These are phyloP conservation scores for Ascochyta koolunga DNA, from an alignment of 2,329 filamentous ascomycete genomes.

Conservation along the genomic window DNA sequence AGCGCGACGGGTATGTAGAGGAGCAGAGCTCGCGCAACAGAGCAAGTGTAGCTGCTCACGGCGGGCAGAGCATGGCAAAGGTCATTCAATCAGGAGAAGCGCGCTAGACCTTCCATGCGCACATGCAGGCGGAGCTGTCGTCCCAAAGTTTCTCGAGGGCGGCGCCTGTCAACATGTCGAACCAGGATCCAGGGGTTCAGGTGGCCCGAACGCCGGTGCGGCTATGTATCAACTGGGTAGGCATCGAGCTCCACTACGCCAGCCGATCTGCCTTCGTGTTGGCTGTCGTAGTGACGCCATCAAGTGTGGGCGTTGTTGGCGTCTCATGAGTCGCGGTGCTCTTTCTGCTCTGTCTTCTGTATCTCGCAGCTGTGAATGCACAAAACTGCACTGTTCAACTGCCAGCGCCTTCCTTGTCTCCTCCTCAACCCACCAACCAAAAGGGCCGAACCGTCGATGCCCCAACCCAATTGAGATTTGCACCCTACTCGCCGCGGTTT, in stretches of 20 bases:
- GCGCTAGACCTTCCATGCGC: slow-evolving; percentile 9
- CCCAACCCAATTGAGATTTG: slow-evolving; percentile 18
- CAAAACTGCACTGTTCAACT: neutral
- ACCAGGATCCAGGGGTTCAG: slow-evolving; percentile 11
- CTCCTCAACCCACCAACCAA: neutral
- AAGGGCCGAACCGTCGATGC: slow-evolving; percentile 12
- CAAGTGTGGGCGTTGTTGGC: slow-evolving; percentile 7
- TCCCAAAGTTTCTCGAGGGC: slow-evolving; percentile 10
- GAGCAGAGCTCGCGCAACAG: slow-evolving; percentile 31
- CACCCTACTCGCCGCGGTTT: slow-evolving; percentile 8
- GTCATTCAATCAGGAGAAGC: slow-evolving; percentile 16
- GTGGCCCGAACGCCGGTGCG: slow-evolving; percentile 9
- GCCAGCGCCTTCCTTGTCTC: neutral
- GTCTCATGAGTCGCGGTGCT: neutral
- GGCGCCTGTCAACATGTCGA: slow-evolving; percentile 17
- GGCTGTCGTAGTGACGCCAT: slow-evolving; percentile 13
- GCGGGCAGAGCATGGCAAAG: slow-evolving; percentile 33
- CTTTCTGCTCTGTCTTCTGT: neutral
- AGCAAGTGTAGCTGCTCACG: slow-evolving; percentile 38
- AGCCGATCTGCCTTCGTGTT: slow-evolving; percentile 4
- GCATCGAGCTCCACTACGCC: slow-evolving; percentile 11
- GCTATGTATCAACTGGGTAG: slow-evolving; percentile 13
- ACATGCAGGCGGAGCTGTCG: slow-evolving; percentile 5
- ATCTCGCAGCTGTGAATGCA: neutral
- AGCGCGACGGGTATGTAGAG: slow-evolving; percentile 30